Percentiles rank a stretch among this genome's conserved stretches.
phyloP scores from a whole-genome alignment of 2,329 filamentous ascomycete species.

The Verticillium zaregamsianum region DNA sequence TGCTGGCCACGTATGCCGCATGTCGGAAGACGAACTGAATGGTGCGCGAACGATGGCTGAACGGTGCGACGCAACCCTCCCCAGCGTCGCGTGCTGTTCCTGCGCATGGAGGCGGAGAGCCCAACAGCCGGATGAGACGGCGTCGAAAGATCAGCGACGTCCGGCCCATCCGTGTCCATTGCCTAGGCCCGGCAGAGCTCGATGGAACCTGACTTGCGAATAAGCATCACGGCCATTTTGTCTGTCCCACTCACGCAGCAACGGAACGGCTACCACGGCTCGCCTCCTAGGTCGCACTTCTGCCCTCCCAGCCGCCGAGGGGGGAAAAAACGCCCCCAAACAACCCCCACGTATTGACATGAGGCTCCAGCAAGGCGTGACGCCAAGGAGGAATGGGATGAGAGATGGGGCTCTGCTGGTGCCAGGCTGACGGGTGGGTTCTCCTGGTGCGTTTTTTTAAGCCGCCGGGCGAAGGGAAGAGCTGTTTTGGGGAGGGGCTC shows the following conservation, averaged over 20 bases:
- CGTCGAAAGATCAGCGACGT: not conserved
- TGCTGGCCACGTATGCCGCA: not conserved
- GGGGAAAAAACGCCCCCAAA: not conserved
- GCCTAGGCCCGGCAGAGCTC: not conserved
- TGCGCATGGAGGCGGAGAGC: not conserved
- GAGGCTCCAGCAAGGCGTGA: not conserved
- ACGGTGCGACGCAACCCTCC: not conserved
- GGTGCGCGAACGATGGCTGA: not conserved
- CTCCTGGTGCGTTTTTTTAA: not conserved
- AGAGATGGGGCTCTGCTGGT: no score
- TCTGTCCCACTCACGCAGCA: not conserved
- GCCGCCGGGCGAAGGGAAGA: conserved; percentile 4
- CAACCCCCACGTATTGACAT: not conserved
- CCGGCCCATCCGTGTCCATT: not conserved
- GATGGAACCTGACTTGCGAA: not conserved
- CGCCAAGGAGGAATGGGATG: no score
- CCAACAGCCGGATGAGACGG: not conserved
- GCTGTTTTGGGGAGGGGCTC: not conserved
- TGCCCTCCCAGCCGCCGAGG: no score
- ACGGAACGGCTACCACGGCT: not conserved
- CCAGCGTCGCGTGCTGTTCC: not conserved
- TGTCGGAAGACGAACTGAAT: not conserved
- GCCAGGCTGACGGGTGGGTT: no score
- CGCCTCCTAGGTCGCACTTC: not conserved
- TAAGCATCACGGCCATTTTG: not conserved